Percentiles rank a stretch among this genome's conserved stretches.
Evolutionary conservation across 148 eudicot genomes (phyloP).

Genomic region (Camellia lanceoleosa): DNA sequence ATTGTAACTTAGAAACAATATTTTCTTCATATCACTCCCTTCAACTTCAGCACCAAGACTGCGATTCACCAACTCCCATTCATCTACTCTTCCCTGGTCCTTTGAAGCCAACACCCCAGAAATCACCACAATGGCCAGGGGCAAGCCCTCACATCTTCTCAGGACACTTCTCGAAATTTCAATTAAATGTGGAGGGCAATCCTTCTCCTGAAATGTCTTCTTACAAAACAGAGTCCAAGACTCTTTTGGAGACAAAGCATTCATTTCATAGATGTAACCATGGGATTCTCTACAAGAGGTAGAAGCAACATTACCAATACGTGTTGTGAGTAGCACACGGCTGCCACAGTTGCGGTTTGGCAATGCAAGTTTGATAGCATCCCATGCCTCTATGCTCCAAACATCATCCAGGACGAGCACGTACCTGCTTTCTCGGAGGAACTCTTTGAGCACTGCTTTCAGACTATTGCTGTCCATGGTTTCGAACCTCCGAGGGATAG

Average conservation of each 20-base stretch:
- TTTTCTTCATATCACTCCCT: background rate
- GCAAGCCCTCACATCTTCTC: constrained; percentile 20
- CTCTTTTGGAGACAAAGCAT: background rate
- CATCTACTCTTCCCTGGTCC: background rate
- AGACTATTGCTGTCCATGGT: background rate
- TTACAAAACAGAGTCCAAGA: constrained; percentile 15
- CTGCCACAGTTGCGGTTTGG: constrained; percentile 2
- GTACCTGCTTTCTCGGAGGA: constrained; percentile 8
- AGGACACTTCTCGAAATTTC: constrained; percentile 3
- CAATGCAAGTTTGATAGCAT: constrained; percentile 8
- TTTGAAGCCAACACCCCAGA: constrained; percentile 8
- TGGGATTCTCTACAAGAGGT: background rate
- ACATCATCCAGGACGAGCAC: constrained; percentile 15
- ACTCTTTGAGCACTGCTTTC: background rate
- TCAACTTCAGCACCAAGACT: constrained; percentile 8
- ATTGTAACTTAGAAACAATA: constrained; percentile 7
- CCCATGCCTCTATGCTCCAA: constrained; percentile 11
- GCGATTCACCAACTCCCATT: constrained; percentile 9
- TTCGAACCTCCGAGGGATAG: background rate
- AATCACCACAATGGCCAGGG: constrained; percentile 17
- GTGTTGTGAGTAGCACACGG: constrained; percentile 13
- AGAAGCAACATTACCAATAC: background rate
- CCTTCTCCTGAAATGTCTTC: background rate
- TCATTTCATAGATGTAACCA: background rate
- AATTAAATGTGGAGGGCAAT: constrained; percentile 1